phyloP scores from a whole-genome alignment of 805 yeast genomes.

The Sugiyamaella marilandica region DNA sequence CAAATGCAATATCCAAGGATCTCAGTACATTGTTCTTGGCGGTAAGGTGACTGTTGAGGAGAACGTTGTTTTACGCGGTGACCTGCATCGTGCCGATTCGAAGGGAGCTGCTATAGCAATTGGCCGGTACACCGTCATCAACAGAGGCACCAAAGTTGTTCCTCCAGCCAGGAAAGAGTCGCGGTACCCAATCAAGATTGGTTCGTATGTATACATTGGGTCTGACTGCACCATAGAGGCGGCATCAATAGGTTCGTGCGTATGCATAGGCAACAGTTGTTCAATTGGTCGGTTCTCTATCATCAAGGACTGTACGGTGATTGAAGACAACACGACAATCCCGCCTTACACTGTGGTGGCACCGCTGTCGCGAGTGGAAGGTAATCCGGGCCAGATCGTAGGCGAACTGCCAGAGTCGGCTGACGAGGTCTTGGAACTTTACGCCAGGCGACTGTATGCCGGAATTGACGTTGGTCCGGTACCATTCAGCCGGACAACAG shows the following conservation, averaged over 20 bases:
- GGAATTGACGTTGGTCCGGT: conserved; percentile 21
- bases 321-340: conserved; percentile 30
- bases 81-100: conserved; percentile 27
- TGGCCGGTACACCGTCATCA: conserved; percentile 33
- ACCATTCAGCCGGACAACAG: not conserved
- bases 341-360: conserved; percentile 36
- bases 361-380: conserved; percentile 30
- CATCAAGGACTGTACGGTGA: conserved; percentile 35
- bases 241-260: conserved; percentile 37
- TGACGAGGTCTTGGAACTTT: conserved; percentile 28
- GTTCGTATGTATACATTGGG: conserved; percentile 36
- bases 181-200: conserved; percentile 35
- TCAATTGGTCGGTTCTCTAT: conserved; percentile 34
- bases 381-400: conserved; percentile 24
- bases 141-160: conserved; percentile 20
- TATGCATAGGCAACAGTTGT: conserved; percentile 33
- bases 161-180: conserved; percentile 30
- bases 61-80: conserved; percentile 34
- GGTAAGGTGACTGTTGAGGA: conserved; percentile 34
- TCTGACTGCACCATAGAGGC: conserved; percentile 30
- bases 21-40: conserved; percentile 34
- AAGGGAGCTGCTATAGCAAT: conserved; percentile 32
- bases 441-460: conserved; percentile 27
- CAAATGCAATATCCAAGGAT: conserved; percentile 32
- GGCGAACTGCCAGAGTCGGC: conserved; percentile 32